Conservation (phyloP, 2,329 filamentous ascomycete genomes). For the Polychaeton citri region DNA sequence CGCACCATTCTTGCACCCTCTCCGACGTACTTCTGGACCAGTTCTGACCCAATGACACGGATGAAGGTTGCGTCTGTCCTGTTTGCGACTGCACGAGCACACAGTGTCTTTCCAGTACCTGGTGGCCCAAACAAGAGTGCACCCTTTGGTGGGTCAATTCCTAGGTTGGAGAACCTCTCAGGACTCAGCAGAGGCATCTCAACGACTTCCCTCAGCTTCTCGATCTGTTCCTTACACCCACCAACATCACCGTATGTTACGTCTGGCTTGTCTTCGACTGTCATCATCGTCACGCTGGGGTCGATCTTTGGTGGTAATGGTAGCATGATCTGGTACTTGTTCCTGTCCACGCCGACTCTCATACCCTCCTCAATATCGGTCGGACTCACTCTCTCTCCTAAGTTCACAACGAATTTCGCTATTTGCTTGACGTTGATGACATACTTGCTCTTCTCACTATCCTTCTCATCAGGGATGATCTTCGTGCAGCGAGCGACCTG, state of each 20-base stretch:
- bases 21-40: conserved; percentile 98
- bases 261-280: conserved; percentile 97
- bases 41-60: conserved; percentile 90
- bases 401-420: conserved; percentile 96
- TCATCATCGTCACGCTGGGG: conserved; percentile 99
- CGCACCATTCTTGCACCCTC: conserved; percentile 97
- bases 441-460: conserved; percentile 97
- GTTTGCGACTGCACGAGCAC: conserved; percentile 93
- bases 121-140: conserved; percentile 92
- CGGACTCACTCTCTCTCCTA: conserved; percentile 90
- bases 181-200: conserved; percentile 96
- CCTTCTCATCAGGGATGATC: conserved; percentile 95
- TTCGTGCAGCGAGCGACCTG: conserved; percentile 98
- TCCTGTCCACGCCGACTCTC: conserved; percentile 92
- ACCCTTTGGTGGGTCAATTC: conserved; percentile 96
- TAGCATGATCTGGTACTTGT: conserved; percentile 98
- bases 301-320: conserved; percentile 97
- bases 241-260: conserved; percentile 98
- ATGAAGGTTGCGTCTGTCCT: conserved; percentile 98
- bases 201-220: conserved; percentile 96
- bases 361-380: conserved; percentile 99
- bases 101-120: conserved; percentile 97
- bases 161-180: conserved; percentile 95
- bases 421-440: conserved; percentile 99
- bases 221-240: conserved; percentile 98